Conservation (phyloP, 2,329 filamentous ascomycete genomes). For the Pseudogymnoascus pannorum region DNA sequence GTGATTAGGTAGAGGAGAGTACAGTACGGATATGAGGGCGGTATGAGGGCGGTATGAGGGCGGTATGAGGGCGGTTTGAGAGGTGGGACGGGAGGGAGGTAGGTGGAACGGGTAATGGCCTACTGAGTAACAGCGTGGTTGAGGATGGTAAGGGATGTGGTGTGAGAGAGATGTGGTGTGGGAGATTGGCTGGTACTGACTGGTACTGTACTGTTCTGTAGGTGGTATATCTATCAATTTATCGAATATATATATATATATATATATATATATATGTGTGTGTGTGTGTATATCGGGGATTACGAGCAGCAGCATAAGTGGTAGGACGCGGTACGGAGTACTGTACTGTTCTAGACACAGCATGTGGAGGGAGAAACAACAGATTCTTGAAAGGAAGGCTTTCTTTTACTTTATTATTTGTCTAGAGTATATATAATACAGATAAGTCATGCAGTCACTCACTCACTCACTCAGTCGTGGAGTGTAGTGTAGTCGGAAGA, state of each 20-base stretch:
- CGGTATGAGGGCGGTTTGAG: background rate
- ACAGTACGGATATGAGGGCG: background rate
- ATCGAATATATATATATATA: too few relatives aligned
- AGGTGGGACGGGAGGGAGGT: background rate
- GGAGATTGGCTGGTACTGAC: slow-evolving; percentile 1
- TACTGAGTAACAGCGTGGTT: slow-evolving; percentile 2
- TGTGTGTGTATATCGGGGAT: background rate
- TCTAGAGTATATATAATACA: too few relatives aligned
- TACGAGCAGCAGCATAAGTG: background rate
- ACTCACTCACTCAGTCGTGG: too few relatives aligned
- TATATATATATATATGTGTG: too few relatives aligned
- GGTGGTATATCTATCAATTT: slow-evolving; percentile 1
- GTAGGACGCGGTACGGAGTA: too few relatives aligned
- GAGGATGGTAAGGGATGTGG: background rate
- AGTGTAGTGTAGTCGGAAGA: background rate
- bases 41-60: too few relatives aligned
- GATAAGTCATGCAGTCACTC: too few relatives aligned
- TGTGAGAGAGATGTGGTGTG: background rate
- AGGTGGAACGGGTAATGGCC: background rate
- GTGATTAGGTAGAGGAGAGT: background rate
- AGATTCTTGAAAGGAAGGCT: background rate
- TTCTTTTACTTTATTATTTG: background rate
- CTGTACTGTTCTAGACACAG: background rate
- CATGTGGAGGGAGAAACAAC: background rate
- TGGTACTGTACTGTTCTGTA: too few relatives aligned